Evolutionary conservation across 805 yeast genomes (phyloP).

Genomic region (Helenozyma rhizophorensis): DNA sequence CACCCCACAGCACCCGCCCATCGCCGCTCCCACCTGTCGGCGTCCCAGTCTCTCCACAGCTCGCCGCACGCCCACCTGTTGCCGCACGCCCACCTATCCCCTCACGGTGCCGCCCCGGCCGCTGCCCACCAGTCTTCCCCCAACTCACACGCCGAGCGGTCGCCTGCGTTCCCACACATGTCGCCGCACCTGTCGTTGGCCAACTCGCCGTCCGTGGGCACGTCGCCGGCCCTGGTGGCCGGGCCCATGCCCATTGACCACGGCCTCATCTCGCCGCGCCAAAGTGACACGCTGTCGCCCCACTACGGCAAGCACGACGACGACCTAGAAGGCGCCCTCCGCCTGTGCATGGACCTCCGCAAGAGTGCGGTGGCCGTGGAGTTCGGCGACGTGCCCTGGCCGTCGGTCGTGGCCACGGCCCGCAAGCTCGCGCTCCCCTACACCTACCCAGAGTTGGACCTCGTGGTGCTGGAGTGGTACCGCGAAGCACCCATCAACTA

Average conservation of each 20-base stretch:
- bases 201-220: too few relatives aligned
- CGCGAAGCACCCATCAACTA: conserved; percentile 8
- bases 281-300: neutral
- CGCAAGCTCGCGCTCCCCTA: neutral
- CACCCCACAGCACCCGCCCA: too few relatives aligned
- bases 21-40: too few relatives aligned
- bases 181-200: too few relatives aligned
- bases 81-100: too few relatives aligned
- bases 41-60: too few relatives aligned
- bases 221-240: too few relatives aligned
- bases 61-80: too few relatives aligned
- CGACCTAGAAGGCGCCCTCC: neutral
- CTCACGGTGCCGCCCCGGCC: too few relatives aligned
- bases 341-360: conserved; percentile 1
- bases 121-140: too few relatives aligned
- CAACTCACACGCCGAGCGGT: too few relatives aligned
- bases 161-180: too few relatives aligned
- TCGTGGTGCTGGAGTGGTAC: conserved; percentile 16
- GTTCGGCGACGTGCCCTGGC: conserved; percentile 1
- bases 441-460: conserved; percentile 12
- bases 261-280: conserved; percentile 5
- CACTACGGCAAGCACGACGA: neutral
- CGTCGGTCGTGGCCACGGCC: neutral
- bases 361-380: conserved; percentile 1
- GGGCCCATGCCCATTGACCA: neutral